Percentiles rank a stretch among this genome's conserved stretches.
Conservation (phyloP, 2,329 filamentous ascomycete species). For the Paradendryphiella salina region DNA sequence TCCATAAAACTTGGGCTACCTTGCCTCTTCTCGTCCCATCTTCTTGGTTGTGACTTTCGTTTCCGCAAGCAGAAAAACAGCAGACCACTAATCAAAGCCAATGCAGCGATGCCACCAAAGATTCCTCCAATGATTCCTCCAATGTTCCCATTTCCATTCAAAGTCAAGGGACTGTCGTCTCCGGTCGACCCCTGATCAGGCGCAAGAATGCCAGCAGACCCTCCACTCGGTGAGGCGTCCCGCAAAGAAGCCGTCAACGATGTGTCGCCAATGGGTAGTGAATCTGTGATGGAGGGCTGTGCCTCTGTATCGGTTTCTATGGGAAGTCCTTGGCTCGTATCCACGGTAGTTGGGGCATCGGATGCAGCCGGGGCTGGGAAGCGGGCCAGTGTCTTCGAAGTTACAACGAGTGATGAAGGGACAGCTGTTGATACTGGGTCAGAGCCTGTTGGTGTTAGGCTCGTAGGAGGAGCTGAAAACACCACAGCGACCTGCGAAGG, state of each 20-base stretch:
- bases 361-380: slow-evolving; percentile 19
- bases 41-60: slow-evolving; percentile 30
- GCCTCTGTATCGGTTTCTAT: slow-evolving; percentile 15
- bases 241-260: slow-evolving; percentile 22
- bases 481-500: slow-evolving; percentile 15
- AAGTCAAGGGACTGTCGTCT: slow-evolving; percentile 23
- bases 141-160: slow-evolving; percentile 31
- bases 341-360: slow-evolving; percentile 17
- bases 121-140: slow-evolving; percentile 42
- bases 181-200: slow-evolving; percentile 25
- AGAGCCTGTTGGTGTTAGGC: slow-evolving; percentile 36
- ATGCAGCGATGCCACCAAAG: slow-evolving; percentile 40
- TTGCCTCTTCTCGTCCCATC: slow-evolving; percentile 25
- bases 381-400: slow-evolving; percentile 8
- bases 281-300: slow-evolving; percentile 13
- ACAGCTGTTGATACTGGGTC: slow-evolving; percentile 35
- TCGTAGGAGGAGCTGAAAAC: slow-evolving; percentile 18
- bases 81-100: slow-evolving; percentile 38
- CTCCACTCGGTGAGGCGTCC: slow-evolving; percentile 24
- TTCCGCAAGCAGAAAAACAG: slow-evolving; percentile 42
- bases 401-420: slow-evolving; percentile 19
- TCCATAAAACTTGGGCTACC: slow-evolving; percentile 15
- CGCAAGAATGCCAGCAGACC: slow-evolving; percentile 36
- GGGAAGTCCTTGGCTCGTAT: slow-evolving; percentile 19
- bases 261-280: slow-evolving; percentile 18